Conservation (phyloP, 2,329 filamentous ascomycete species). For the Colletotrichum coccodes region DNA sequence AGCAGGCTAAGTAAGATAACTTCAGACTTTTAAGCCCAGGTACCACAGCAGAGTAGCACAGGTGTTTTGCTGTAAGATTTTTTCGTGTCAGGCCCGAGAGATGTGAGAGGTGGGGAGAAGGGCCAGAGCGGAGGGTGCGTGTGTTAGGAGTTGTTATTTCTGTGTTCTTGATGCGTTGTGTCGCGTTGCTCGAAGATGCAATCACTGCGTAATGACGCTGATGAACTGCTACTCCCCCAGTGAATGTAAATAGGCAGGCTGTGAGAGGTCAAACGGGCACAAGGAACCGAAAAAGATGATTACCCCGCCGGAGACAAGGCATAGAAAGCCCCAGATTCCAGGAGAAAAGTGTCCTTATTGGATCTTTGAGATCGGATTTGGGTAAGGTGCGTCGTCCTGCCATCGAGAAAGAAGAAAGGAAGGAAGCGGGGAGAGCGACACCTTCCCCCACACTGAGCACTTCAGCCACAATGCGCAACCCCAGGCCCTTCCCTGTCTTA, state of each 20-base stretch:
- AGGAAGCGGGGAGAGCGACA: conserved; percentile 23
- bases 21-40: conserved; percentile 6
- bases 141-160: neutral
- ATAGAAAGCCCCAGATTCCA: neutral
- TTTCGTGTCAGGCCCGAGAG: conserved; percentile 11
- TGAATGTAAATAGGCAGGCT: neutral
- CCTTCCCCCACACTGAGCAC: conserved; percentile 18
- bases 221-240: neutral
- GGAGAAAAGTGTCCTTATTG: conserved; percentile 9
- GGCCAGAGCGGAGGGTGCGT: conserved; percentile 13
- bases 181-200: neutral
- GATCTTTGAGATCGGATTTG: neutral
- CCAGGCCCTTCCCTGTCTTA: conserved; percentile 24
- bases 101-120: neutral
- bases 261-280: neutral
- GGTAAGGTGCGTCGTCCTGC: neutral
- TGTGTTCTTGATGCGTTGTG: neutral
- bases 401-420: neutral
- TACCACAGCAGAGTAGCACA: neutral
- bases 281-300: neutral
- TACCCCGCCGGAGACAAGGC: conserved; percentile 26
- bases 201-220: conserved; percentile 1
- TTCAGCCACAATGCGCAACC: conserved; percentile 1
- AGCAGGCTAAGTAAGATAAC: neutral
- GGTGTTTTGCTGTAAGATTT: neutral